phyloP scores from a whole-genome alignment of 371 early-diverging fungal genomes.

The Nematocida sp. region DNA sequence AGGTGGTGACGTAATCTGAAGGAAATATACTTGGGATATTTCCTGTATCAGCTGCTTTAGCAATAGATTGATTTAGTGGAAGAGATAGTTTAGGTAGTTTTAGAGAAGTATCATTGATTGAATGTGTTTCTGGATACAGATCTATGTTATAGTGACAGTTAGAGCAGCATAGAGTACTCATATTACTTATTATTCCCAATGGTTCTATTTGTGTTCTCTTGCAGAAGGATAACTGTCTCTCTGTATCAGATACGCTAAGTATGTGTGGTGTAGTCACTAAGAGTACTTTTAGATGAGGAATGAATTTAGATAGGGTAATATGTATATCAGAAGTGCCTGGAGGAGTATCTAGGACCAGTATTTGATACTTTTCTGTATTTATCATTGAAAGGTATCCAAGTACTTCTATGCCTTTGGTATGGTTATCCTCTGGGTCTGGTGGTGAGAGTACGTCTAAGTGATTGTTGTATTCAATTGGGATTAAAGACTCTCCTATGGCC shows the following conservation, averaged over 20 bases:
- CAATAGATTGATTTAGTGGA: background rate
- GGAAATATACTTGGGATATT: background rate
- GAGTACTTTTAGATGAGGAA: constrained; percentile 40
- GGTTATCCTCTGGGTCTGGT: constrained; percentile 23
- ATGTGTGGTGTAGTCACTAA: constrained; percentile 63
- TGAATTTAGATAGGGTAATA: constrained; percentile 56
- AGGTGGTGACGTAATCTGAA: too few species aligned
- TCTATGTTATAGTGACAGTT: constrained; percentile 45
- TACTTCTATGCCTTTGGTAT: constrained; percentile 29
- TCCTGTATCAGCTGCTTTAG: constrained; percentile 47
- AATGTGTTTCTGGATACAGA: constrained; percentile 34
- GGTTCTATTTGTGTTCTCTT: constrained; percentile 56
- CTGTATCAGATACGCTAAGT: constrained; percentile 59
- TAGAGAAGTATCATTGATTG: too few species aligned
- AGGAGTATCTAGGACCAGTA: constrained; percentile 64
- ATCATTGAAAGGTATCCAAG: constrained; percentile 42
- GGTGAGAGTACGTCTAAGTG: constrained; percentile 49
- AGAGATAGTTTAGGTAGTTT: too few species aligned
- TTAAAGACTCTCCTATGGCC: constrained; percentile 9
- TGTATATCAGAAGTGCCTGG: constrained; percentile 64
- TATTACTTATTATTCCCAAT: constrained; percentile 64
- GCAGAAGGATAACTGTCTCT: constrained; percentile 62
- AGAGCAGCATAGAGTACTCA: constrained; percentile 57
- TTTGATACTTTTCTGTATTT: constrained; percentile 40
- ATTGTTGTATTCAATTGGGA: constrained; percentile 12